Evolutionary conservation across 148 eudicot genomes (phyloP), one percentile per base, ranked within the genome.

Genomic region (Selenicereus undatus): DNA sequence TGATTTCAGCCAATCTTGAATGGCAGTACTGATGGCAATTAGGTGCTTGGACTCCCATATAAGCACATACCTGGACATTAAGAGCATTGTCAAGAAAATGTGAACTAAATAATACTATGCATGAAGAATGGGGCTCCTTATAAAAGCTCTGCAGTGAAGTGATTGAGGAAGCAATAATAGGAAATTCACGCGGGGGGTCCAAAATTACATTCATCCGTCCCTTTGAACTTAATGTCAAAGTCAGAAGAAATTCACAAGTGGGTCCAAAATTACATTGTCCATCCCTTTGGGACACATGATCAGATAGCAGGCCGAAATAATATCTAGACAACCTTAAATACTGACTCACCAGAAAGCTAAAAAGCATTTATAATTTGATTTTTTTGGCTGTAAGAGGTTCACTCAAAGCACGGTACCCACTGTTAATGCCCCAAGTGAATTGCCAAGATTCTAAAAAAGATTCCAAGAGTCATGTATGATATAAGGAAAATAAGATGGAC

Each of bases 1-100:
- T 90, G 99, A 96, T 74, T 95, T 88, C 64, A 96, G 94, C 97
- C 95, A 93, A 85, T 96, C 99, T 83, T 93, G 99, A 82, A 96
- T 96, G 26, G 99, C 97, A 21, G 98, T 96, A 93, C 99, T 96
- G 76, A 91, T 94, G 76, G 98, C 91, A 90, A 93, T 92, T 81
- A 96, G 86, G 89, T 96, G 80, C 90, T 91, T 81, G 77, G 99
- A 96, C 87, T 96, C 99, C 99, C 99, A 96, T 86, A 91, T 91
- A 77, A 96, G 91, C 82, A 90, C 93, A 86, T 96, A 96, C 90
- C 99, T 95, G 86, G 74, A 42, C 71, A 84, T 78, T 78, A 56
- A 52, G 79, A 76, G 68, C 8, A 13, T 26, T 24, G 62, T 17
- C 81, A 30, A 80, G 82, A 74, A 77, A 51, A 62, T 9, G 50